A percentile compares a stretch with the other conserved stretches of the same genome.
Evolutionary conservation across 192 early-diverging fungal genomes (phyloP).

Genomic region (Chytriomyces sp.): DNA sequence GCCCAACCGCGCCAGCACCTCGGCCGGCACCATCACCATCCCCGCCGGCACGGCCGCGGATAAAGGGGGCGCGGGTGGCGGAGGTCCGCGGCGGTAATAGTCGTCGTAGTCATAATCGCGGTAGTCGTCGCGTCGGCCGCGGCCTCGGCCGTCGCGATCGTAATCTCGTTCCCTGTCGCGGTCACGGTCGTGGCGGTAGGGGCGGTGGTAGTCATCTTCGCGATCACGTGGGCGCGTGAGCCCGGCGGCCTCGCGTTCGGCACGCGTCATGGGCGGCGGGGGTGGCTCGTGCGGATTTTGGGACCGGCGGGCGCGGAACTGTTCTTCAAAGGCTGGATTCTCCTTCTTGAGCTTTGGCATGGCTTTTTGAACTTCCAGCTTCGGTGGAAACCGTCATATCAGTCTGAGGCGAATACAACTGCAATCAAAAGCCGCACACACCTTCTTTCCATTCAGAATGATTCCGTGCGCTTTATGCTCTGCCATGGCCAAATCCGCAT

Average conservation of each 20-base stretch:
- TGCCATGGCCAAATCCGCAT: background rate
- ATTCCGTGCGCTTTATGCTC: background rate
- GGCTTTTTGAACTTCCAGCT: constrained; percentile 12
- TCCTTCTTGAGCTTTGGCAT: constrained; percentile 5
- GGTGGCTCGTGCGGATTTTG: background rate
- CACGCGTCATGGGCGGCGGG: background rate
- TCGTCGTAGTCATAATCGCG: background rate
- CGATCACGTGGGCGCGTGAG: too few species aligned
- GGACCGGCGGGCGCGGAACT: background rate
- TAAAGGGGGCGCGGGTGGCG: background rate
- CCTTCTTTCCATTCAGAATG: background rate
- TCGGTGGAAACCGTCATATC: background rate
- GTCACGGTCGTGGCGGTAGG: background rate
- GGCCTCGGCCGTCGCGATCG: background rate
- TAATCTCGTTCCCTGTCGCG: background rate
- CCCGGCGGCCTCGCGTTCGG: background rate
- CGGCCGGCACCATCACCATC: constrained; percentile 12
- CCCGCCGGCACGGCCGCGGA: background rate
- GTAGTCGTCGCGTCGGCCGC: background rate
- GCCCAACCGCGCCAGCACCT: background rate
- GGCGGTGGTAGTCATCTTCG: background rate
- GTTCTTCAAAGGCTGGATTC: background rate
- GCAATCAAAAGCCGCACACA: background rate
- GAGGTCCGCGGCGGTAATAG: background rate
- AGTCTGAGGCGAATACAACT: background rate